phyloP scores from a whole-genome alignment of 352 stramenopile genomes.

The Saprolegnia parasitica region DNA sequence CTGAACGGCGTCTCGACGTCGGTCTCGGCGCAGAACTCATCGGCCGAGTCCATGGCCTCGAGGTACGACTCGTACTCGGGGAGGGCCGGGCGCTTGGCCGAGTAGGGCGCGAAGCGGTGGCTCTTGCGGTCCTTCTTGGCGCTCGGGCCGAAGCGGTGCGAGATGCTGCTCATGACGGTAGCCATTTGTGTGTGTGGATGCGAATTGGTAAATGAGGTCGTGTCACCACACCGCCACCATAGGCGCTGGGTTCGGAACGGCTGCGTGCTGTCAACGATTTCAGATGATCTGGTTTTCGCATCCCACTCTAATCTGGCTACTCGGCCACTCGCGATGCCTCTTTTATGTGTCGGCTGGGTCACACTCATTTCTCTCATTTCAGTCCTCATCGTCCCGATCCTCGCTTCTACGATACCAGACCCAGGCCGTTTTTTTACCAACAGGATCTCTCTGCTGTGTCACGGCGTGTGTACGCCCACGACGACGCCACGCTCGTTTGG shows the following conservation, averaged over 20 bases:
- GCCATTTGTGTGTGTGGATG: background rate
- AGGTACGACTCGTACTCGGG: conserved; percentile 25
- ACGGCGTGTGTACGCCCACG: too few species aligned
- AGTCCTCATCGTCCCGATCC: too few species aligned
- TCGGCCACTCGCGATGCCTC: too few species aligned
- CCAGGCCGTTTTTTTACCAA: too few species aligned
- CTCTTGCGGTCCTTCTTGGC: conserved; percentile 9
- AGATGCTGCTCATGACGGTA: background rate
- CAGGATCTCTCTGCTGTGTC: too few species aligned
- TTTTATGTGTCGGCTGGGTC: too few species aligned
- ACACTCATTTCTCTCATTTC: too few species aligned
- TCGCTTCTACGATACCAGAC: too few species aligned
- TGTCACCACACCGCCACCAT: background rate
- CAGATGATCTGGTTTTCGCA: too few species aligned
- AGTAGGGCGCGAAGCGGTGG: conserved; percentile 24
- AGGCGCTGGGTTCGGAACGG: background rate
- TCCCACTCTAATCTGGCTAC: too few species aligned
- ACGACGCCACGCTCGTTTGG: too few species aligned
- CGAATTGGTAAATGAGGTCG: background rate
- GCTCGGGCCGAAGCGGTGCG: background rate
- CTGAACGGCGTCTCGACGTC: conserved; percentile 23
- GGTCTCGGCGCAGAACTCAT: conserved; percentile 13
- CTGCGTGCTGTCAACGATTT: too few species aligned
- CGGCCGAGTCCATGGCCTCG: conserved; percentile 18
- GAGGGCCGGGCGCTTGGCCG: conserved; percentile 26